Conservation (phyloP, 2,329 filamentous ascomycete species). For the Fusarium sp. region DNA sequence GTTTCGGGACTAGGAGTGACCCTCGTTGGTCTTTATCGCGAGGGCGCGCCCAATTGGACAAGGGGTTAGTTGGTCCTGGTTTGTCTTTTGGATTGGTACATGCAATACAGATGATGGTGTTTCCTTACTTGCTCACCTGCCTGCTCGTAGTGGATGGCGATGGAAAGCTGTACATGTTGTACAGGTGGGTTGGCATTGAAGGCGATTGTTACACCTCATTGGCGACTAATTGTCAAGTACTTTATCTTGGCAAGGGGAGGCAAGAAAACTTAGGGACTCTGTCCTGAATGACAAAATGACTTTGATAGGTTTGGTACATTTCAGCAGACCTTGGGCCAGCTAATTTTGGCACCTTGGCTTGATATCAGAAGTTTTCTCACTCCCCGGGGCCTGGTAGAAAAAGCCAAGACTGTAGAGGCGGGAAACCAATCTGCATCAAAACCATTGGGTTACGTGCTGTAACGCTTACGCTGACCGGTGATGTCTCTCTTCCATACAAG, state of each 20-base stretch:
- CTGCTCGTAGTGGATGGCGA: conserved; percentile 6
- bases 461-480: neutral
- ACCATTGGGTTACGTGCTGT: conserved; percentile 24
- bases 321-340: neutral
- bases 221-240: conserved; percentile 18
- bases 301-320: neutral
- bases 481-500: neutral
- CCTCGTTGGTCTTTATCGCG: conserved; percentile 4
- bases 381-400: neutral
- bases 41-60: neutral
- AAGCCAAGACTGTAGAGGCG: conserved; percentile 5
- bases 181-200: conserved; percentile 3
- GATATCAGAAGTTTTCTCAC: neutral
- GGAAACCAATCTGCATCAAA: neutral
- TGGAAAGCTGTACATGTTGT: neutral
- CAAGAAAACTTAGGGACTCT: neutral
- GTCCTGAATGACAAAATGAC: neutral
- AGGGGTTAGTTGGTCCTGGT: neutral
- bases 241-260: conserved; percentile 6
- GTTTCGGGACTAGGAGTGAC: conserved; percentile 6
- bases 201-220: conserved; percentile 10
- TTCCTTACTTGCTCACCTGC: conserved; percentile 3
- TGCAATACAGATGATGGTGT: neutral
- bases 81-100: neutral
- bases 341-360: neutral